A percentile compares a stretch with the other conserved stretches of the same genome.
Conservation (phyloP, 2,329 filamentous ascomycete species). For the Pseudogymnoascus pannorum region DNA sequence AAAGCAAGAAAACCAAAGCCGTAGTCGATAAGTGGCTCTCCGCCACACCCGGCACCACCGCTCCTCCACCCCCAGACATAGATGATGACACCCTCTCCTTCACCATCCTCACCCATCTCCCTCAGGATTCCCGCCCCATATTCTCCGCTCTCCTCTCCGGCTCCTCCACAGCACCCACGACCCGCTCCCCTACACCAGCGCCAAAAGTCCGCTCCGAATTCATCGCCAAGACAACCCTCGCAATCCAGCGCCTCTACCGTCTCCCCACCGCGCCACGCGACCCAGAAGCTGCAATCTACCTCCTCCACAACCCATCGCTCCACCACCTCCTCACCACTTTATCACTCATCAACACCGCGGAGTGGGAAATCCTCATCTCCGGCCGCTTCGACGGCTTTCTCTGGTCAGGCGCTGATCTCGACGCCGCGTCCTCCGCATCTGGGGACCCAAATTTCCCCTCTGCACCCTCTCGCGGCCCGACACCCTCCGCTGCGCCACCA, state of each 20-base stretch:
- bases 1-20: conserved; percentile 87
- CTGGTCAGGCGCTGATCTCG: conserved; percentile 79
- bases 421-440: conserved; percentile 31
- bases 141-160: conserved; percentile 74
- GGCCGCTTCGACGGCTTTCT: conserved; percentile 94
- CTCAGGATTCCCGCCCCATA: conserved; percentile 64
- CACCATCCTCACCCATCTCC: conserved; percentile 83
- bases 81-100: conserved; percentile 93
- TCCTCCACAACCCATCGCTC: conserved; percentile 72
- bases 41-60: conserved; percentile 62
- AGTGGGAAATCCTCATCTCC: conserved; percentile 93
- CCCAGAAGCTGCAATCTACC: conserved; percentile 76
- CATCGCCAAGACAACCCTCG: conserved; percentile 65
- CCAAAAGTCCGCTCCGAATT: conserved; percentile 63
- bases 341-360: conserved; percentile 79
- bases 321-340: conserved; percentile 85
- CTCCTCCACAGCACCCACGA: conserved; percentile 42
- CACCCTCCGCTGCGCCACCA: conserved; percentile 34
- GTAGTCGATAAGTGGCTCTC: conserved; percentile 87
- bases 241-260: conserved; percentile 80
- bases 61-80: conserved; percentile 73
- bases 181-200: conserved; percentile 61
- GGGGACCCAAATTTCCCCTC: conserved; percentile 18
- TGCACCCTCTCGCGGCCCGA: conserved; percentile 44
- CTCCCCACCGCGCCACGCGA: conserved; percentile 67